These are phyloP conservation scores for Paspalum vaginatum DNA, from an alignment of 176 grass and related monocot genomes.

Conservation along the genomic window DNA sequence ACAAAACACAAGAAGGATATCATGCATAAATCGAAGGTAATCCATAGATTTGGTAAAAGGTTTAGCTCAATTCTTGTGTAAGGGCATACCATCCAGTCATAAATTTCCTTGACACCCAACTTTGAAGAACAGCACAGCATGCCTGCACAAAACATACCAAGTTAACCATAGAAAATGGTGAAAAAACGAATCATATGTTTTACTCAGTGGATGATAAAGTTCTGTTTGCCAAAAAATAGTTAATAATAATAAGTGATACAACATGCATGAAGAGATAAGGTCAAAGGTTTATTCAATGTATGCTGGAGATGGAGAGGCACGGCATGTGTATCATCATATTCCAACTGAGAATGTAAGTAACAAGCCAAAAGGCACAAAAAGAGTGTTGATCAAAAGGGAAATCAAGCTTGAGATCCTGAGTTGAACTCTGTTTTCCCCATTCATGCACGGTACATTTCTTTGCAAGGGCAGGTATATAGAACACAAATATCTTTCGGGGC, in stretches of 20 bases:
- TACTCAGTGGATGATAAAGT: not conserved
- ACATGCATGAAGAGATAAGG: not conserved
- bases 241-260: not conserved
- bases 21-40: not conserved
- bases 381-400: not conserved
- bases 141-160: conserved; percentile 61
- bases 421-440: not conserved
- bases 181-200: conserved; percentile 26
- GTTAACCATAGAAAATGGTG: conserved; percentile 2
- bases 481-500: not conserved
- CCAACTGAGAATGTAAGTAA: not conserved
- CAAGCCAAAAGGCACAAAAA: not conserved
- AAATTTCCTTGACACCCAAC: conserved; percentile 99
- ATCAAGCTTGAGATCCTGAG: not conserved
- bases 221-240: not conserved
- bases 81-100: conserved; percentile 95
- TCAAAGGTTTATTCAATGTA: conserved; percentile 7
- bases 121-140: conserved; percentile 97
- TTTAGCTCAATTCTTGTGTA: conserved; percentile 30
- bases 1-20: conserved; percentile 8
- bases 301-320: not conserved
- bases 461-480: not conserved
- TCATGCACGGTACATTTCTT: not conserved
- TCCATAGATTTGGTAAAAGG: conserved; percentile 10
- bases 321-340: not conserved